A percentile compares a stretch with the other conserved stretches of the same genome.
These are phyloP conservation scores for Lactifluus hygrophoroides DNA, from an alignment of 768 basidiomycete species.

Conservation along the genomic window DNA sequence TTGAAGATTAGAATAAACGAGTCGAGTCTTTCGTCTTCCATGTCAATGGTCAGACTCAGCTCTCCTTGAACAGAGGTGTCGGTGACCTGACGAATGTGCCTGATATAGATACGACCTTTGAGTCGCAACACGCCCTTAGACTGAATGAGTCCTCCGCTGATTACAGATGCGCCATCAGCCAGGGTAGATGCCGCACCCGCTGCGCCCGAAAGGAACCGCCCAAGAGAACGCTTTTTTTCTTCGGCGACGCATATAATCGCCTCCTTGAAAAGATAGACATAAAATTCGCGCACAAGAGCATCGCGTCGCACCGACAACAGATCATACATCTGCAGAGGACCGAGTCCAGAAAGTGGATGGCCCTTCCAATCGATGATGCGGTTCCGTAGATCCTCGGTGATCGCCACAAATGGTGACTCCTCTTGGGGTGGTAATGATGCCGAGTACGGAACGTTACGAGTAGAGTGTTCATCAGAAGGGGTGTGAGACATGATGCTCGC, in stretches of 20 bases:
- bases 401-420: conserved; percentile 69
- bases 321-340: conserved; percentile 87
- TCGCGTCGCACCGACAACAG: conserved; percentile 84
- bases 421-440: conserved; percentile 27
- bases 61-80: conserved; percentile 73
- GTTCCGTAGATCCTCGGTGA: conserved; percentile 82
- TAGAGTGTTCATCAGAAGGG: conserved; percentile 6
- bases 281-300: conserved; percentile 84
- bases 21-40: conserved; percentile 92
- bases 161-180: conserved; percentile 37
- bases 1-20: conserved; percentile 95
- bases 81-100: conserved; percentile 85
- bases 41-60: conserved; percentile 91
- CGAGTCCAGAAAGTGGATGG: conserved; percentile 82
- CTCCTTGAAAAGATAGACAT: conserved; percentile 94
- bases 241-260: conserved; percentile 94
- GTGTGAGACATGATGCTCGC: conserved; percentile 18
- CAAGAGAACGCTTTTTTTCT: conserved; percentile 81
- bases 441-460: conserved; percentile 5
- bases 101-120: conserved; percentile 92
- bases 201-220: conserved; percentile 61
- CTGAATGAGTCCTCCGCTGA: conserved; percentile 18
- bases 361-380: conserved; percentile 97
- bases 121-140: conserved; percentile 72
- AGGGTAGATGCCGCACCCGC: conserved; percentile 34